Conservation (phyloP, 148 eudicot genomes). For the Rhododendron kiyosumense region DNA sequence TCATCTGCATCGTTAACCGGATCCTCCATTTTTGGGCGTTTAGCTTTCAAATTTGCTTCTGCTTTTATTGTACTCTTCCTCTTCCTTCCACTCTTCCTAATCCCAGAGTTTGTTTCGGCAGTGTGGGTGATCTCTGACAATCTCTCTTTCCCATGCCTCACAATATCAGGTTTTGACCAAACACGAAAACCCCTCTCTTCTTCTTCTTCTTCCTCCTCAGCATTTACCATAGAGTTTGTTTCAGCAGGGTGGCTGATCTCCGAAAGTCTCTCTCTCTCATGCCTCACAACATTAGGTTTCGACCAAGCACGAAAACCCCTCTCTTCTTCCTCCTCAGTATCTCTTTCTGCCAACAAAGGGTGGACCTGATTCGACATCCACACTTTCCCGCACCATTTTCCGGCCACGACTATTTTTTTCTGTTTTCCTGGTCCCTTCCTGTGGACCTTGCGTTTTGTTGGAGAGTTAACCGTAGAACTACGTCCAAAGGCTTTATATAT, state of each 20-base stretch:
- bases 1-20: conserved; percentile 1
- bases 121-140: conserved; percentile 25
- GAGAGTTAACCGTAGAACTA: conserved; percentile 31
- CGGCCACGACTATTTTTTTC: conserved; percentile 69
- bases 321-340: conserved; percentile 39
- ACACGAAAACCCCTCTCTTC: conserved; percentile 29
- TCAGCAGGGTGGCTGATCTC: conserved; percentile 28
- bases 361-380: conserved; percentile 98
- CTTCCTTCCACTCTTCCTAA: conserved; percentile 40
- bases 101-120: conserved; percentile 21
- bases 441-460: conserved; percentile 18
- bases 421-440: conserved; percentile 53
- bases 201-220: conserved; percentile 25
- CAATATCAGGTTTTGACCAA: conserved; percentile 30
- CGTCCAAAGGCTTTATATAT: conserved; percentile 84
- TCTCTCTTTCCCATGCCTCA: conserved; percentile 41
- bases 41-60: conserved; percentile 29
- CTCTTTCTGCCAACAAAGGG: conserved; percentile 58
- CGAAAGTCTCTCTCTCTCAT: conserved; percentile 33
- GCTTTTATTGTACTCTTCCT: conserved; percentile 41
- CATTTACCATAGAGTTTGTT: conserved; percentile 8
- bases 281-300: conserved; percentile 35
- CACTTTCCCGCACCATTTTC: conserved; percentile 98
- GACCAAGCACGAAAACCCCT: conserved; percentile 18
- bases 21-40: conserved; percentile 31